Conservation (phyloP, 1,139 yeast genomes). For the Debaryomycetaceae sp. region DNA sequence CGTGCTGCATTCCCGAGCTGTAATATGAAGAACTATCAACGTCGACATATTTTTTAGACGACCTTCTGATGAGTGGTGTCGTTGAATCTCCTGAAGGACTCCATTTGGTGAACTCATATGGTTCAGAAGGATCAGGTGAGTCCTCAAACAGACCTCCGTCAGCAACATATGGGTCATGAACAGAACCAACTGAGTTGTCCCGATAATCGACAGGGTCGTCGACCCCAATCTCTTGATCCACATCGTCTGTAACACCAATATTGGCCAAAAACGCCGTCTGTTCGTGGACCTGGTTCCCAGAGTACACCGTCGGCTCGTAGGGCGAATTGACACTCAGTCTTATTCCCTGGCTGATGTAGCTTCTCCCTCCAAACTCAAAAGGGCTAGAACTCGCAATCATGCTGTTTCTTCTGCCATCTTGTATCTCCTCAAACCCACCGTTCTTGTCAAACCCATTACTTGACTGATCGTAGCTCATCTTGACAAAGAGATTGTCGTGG, state of each 20-base stretch:
- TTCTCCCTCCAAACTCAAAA: conserved; percentile 44
- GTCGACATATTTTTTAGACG: background rate
- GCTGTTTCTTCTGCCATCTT: conserved; percentile 12
- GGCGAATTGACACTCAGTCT: conserved; percentile 20
- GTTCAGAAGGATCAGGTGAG: conserved; percentile 1
- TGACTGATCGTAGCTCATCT: conserved; percentile 1
- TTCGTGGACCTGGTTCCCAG: conserved; percentile 54
- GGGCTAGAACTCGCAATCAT: conserved; percentile 16
- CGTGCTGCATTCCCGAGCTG: conserved; percentile 1
- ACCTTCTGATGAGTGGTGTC: background rate
- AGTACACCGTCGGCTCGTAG: conserved; percentile 34
- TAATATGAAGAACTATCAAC: background rate
- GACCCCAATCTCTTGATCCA: conserved; percentile 5
- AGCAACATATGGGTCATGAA: background rate
- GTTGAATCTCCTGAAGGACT: background rate
- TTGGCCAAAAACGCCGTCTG: conserved; percentile 62
- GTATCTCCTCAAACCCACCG: background rate
- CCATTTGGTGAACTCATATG: background rate
- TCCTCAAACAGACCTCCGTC: conserved; percentile 2
- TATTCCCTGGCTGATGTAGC: conserved; percentile 34
- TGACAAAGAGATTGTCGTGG: background rate
- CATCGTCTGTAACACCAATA: conserved; percentile 53
- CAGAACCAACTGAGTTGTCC: background rate
- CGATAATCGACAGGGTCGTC: conserved; percentile 1
- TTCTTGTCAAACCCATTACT: background rate